phyloP scores from a whole-genome alignment of 2,329 filamentous ascomycete genomes.

The Ophiocordyceps australis region DNA sequence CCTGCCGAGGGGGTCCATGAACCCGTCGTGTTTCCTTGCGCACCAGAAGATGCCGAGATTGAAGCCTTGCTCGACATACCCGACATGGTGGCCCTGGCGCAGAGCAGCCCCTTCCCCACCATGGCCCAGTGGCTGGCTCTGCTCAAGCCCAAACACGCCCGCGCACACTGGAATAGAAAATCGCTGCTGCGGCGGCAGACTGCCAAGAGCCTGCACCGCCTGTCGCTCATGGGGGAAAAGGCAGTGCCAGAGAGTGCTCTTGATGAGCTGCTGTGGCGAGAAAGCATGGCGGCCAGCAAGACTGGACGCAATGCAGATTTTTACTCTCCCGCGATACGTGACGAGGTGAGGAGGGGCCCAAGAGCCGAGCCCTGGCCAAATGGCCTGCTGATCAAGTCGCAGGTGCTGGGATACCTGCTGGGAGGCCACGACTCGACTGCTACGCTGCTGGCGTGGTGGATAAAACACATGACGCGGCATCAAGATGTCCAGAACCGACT shows the following conservation, averaged over 20 bases:
- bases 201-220: conserved; percentile 5
- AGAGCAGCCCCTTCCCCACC: conserved; percentile 6
- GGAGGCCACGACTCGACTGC: conserved; percentile 12
- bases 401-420: conserved; percentile 11
- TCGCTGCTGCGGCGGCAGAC: conserved; percentile 7
- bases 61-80: conserved; percentile 7
- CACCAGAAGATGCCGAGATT: conserved; percentile 5
- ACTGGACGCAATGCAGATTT: conserved; percentile 11
- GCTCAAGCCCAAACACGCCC: conserved; percentile 8
- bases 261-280: conserved; percentile 15
- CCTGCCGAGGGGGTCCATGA: neutral
- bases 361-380: neutral
- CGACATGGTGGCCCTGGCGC: conserved; percentile 8
- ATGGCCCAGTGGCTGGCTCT: conserved; percentile 7
- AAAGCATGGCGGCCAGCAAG: conserved; percentile 12
- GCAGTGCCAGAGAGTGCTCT: conserved; percentile 7
- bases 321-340: conserved; percentile 12
- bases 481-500: conserved; percentile 8
- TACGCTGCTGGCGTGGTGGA: conserved; percentile 10
- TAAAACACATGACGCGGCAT: conserved; percentile 9
- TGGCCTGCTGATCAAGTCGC: neutral
- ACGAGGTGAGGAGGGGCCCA: conserved; percentile 12
- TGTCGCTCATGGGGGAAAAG: conserved; percentile 2
- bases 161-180: conserved; percentile 8
- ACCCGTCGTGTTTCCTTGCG: conserved; percentile 4